Conservation (phyloP, 2,329 filamentous ascomycete species). For the Cercospora sp. region DNA sequence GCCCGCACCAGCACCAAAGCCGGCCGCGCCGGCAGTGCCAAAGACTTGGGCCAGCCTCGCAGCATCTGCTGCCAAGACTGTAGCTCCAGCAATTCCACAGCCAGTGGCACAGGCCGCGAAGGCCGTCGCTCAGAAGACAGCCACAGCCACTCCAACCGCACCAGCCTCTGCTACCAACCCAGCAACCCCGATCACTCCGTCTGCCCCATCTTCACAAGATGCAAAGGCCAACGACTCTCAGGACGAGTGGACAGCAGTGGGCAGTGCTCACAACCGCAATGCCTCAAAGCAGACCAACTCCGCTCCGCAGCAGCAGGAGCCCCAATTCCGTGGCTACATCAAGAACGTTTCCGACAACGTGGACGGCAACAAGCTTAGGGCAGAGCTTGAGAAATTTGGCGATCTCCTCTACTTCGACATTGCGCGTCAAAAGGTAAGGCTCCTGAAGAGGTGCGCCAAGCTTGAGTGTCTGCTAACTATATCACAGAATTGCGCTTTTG, state of each 20-base stretch:
- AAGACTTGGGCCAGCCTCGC: conserved; percentile 74
- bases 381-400: conserved; percentile 68
- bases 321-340: conserved; percentile 83
- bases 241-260: conserved; percentile 87
- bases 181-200: conserved; percentile 29
- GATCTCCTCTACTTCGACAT: conserved; percentile 66
- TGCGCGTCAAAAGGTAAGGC: conserved; percentile 70
- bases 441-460: not conserved
- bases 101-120: conserved; percentile 30
- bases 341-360: conserved; percentile 94
- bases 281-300: conserved; percentile 67
- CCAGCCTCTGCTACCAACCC: conserved; percentile 32
- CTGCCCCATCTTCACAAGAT: conserved; percentile 42
- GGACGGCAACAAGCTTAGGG: conserved; percentile 69
- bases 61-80: conserved; percentile 49
- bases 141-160: conserved; percentile 35
- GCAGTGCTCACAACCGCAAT: conserved; percentile 74
- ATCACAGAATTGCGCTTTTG: conserved; percentile 86
- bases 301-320: conserved; percentile 64
- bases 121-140: conserved; percentile 21
- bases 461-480: not conserved
- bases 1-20: conserved; percentile 55
- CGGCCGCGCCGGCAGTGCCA: conserved; percentile 54
- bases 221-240: conserved; percentile 52
- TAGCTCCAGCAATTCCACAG: conserved; percentile 39